These are phyloP conservation scores for Tylopilus felleus DNA, from an alignment of 768 basidiomycete species.

Conservation along the genomic window DNA sequence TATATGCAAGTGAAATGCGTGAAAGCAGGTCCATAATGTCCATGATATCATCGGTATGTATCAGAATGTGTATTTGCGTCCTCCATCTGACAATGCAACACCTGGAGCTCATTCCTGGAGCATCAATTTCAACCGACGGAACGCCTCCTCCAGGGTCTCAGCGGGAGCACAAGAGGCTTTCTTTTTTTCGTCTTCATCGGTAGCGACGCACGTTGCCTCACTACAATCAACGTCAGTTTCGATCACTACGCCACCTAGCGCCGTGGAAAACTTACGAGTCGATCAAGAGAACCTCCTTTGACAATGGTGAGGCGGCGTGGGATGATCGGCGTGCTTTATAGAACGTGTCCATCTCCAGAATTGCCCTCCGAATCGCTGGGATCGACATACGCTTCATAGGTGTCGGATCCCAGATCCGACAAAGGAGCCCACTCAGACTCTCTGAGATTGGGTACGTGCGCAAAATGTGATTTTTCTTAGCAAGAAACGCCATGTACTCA, in stretches of 20 bases:
- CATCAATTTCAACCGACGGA: neutral
- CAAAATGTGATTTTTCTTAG: neutral
- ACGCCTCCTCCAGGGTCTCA: neutral
- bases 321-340: neutral
- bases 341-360: slow-evolving; percentile 13
- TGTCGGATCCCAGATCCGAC: slow-evolving; percentile 14
- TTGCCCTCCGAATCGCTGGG: slow-evolving; percentile 15
- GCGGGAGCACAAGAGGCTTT: neutral
- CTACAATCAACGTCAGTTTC: slow-evolving; percentile 5
- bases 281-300: neutral
- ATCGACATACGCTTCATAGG: slow-evolving; percentile 15
- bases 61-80: neutral
- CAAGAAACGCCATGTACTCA: slow-evolving; percentile 2
- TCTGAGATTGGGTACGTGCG: slow-evolving; percentile 9
- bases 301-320: neutral
- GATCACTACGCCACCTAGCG: too few relatives aligned
- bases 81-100: neutral
- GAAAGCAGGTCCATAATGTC: too few relatives aligned
- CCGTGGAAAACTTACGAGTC: slow-evolving; percentile 12
- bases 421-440: slow-evolving; percentile 4
- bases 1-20: neutral
- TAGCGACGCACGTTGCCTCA: slow-evolving; percentile 10
- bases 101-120: neutral
- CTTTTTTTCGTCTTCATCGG: neutral
- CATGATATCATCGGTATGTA: neutral